phyloP scores from a whole-genome alignment of 2,329 filamentous ascomycete genomes.

The Stagonosporopsis chrysanthemi region DNA sequence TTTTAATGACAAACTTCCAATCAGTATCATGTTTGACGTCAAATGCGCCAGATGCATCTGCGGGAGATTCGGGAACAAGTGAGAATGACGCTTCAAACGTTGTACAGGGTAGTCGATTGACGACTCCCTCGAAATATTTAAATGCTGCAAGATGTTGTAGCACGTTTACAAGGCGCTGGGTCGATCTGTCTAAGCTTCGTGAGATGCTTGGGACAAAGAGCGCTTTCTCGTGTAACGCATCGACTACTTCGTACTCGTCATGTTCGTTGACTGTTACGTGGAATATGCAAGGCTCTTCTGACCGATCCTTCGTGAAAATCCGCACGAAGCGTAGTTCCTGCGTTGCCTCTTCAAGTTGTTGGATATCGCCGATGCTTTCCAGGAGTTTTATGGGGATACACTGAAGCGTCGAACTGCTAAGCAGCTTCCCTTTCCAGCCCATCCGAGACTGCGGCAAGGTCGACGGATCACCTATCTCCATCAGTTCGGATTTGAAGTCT shows the following conservation, averaged over 20 bases:
- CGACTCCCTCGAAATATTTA: neutral
- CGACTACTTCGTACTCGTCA: neutral
- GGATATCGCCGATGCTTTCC: neutral
- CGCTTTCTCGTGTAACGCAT: neutral
- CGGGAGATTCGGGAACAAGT: neutral
- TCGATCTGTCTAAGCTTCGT: neutral
- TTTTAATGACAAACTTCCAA: neutral
- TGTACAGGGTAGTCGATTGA: neutral
- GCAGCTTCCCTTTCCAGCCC: neutral
- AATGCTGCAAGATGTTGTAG: neutral
- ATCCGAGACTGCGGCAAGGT: too few relatives aligned
- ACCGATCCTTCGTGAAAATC: too few relatives aligned
- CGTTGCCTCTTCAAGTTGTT: neutral
- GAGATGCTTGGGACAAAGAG: neutral
- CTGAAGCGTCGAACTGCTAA: neutral
- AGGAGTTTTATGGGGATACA: neutral
- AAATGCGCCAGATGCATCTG: neutral
- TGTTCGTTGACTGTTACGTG: neutral
- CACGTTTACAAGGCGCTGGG: neutral
- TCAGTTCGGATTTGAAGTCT: neutral
- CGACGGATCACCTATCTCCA: neutral
- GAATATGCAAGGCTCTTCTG: neutral
- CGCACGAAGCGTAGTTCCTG: neutral
- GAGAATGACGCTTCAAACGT: neutral
- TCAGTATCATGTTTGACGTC: neutral